Conservation (phyloP, 371 early-diverging fungal genomes). For the Apophysomyces elegans region DNA sequence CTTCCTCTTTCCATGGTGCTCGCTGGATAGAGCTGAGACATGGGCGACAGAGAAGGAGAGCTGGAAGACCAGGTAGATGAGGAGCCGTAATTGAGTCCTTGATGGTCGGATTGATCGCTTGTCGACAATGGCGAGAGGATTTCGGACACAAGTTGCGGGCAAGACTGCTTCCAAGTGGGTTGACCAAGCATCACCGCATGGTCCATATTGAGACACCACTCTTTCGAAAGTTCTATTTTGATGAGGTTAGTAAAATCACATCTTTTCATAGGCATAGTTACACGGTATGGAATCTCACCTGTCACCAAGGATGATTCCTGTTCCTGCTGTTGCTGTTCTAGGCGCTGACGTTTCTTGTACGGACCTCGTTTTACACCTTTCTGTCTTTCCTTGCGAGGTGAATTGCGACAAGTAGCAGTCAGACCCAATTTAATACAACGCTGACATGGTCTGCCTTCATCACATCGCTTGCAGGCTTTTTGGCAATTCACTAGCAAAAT, state of each 20-base stretch:
- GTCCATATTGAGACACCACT: background rate
- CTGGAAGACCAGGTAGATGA: background rate
- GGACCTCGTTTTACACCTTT: conserved; percentile 83
- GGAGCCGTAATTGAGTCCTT: background rate
- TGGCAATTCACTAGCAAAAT: conserved; percentile 71
- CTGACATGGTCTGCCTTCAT: conserved; percentile 79
- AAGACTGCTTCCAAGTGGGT: background rate
- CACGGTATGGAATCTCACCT: background rate
- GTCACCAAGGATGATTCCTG: background rate
- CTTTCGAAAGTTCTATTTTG: background rate
- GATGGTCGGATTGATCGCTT: background rate
- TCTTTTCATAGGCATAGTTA: background rate
- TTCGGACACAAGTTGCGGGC: background rate
- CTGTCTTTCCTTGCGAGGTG: conserved; percentile 77
- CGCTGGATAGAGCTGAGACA: background rate
- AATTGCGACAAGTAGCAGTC: conserved; percentile 72
- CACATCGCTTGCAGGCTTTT: conserved; percentile 90
- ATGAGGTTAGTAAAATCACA: background rate
- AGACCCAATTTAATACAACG: conserved; percentile 79
- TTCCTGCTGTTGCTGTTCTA: conserved; percentile 3
- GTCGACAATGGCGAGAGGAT: conserved; percentile 3
- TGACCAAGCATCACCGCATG: background rate
- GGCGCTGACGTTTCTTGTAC: conserved; percentile 58
- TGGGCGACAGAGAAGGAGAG: background rate
- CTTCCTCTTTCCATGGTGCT: background rate